Conservation (phyloP, 257 asterid species). For the Fraxinus quadrangulata region DNA sequence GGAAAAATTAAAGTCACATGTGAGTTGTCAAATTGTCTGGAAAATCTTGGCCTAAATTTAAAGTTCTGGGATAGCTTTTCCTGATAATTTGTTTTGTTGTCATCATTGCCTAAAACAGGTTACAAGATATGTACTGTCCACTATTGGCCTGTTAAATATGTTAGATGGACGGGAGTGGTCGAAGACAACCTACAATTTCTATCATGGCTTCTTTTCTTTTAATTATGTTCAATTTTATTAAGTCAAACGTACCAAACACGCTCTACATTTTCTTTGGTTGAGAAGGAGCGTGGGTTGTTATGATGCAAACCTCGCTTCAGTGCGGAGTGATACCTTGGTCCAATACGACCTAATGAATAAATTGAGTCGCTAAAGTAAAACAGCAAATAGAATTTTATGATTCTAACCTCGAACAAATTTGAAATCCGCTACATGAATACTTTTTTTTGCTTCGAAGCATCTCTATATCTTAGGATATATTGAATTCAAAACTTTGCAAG, state of each 20-base stretch:
- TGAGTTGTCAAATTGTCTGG: constrained; percentile 26
- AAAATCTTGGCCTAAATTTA: neutral
- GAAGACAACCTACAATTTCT: neutral
- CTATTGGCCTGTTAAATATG: neutral
- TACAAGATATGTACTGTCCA: neutral
- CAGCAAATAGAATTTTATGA: too few relatives aligned
- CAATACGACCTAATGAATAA: neutral
- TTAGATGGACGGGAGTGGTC: neutral
- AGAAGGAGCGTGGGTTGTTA: too few relatives aligned
- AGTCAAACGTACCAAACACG: neutral
- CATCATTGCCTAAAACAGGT: too few relatives aligned
- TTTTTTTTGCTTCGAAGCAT: neutral
- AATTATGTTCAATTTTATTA: too few relatives aligned
- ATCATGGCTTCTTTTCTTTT: too few relatives aligned
- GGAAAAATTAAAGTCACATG: constrained; percentile 14
- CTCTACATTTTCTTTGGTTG: neutral
- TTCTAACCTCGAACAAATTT: too few relatives aligned
- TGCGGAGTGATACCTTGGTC: neutral
- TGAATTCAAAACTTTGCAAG: neutral
- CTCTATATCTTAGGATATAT: neutral
- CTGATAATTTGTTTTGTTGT: neutral
- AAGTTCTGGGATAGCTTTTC: neutral
- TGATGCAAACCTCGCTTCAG: neutral
- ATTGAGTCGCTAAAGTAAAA: too few relatives aligned
- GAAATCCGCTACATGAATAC: too few relatives aligned